These are phyloP conservation scores for Cystofilobasidium bisporidii DNA, from an alignment of 768 basidiomycete genomes.

Conservation along the genomic window DNA sequence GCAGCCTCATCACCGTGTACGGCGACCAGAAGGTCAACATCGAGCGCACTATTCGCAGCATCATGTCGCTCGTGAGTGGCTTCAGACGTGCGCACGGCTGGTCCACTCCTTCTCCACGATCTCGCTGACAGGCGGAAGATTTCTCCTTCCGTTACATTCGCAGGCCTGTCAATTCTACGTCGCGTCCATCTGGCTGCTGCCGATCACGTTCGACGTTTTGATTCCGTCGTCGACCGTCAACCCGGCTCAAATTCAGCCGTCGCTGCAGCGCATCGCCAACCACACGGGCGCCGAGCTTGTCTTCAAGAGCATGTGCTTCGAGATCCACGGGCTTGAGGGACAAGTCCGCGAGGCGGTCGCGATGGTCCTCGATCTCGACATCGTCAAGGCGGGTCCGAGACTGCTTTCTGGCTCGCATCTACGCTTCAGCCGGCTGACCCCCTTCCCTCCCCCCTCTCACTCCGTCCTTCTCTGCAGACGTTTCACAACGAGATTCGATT, in stretches of 20 bases:
- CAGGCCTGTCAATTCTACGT: slow-evolving; percentile 93
- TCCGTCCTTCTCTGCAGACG: slow-evolving; percentile 44
- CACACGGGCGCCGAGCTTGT: slow-evolving; percentile 86
- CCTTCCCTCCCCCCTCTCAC: background rate
- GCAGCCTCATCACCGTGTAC: slow-evolving; percentile 83
- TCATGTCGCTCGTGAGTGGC: slow-evolving; percentile 63
- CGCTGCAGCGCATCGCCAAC: slow-evolving; percentile 77
- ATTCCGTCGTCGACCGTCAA: slow-evolving; percentile 65
- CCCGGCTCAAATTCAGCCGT: slow-evolving; percentile 65
- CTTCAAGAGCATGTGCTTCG: slow-evolving; percentile 95
- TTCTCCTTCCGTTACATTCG: background rate
- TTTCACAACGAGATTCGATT: slow-evolving; percentile 98
- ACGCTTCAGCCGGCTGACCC: too few species aligned
- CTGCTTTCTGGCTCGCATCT: too few species aligned
- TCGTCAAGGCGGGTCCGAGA: slow-evolving; percentile 60
- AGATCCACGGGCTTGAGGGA: slow-evolving; percentile 86
- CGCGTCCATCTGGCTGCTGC: slow-evolving; percentile 94
- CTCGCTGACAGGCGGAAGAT: background rate
- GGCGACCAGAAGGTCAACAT: slow-evolving; percentile 91
- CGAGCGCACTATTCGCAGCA: slow-evolving; percentile 79
- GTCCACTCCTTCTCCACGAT: too few species aligned
- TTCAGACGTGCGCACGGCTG: too few species aligned
- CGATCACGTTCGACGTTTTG: slow-evolving; percentile 84
- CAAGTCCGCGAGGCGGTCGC: slow-evolving; percentile 77
- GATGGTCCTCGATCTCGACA: slow-evolving; percentile 80